Conservation (phyloP, 1,284 basidiomycete genomes). For the Sparassis latifolia region DNA sequence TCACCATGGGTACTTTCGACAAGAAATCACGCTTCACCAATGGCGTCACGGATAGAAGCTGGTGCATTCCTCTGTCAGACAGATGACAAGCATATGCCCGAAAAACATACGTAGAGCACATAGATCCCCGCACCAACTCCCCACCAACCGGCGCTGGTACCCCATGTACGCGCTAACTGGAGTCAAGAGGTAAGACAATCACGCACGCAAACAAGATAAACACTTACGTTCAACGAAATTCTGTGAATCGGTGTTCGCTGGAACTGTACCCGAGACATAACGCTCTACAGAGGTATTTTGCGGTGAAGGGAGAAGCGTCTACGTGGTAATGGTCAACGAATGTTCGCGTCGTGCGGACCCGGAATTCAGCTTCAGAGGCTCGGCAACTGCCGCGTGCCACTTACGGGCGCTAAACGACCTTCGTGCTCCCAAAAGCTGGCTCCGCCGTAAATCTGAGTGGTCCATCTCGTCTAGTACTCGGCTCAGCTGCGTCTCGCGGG, state of each 20-base stretch:
- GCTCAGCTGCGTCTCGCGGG: too few species aligned
- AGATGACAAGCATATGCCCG: neutral
- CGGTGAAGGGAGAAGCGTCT: too few species aligned
- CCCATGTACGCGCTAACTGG: conserved; percentile 44
- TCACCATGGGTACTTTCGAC: conserved; percentile 36
- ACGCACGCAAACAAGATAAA: conserved; percentile 1
- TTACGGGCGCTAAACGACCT: too few species aligned
- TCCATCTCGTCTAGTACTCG: too few species aligned
- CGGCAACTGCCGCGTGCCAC: too few species aligned
- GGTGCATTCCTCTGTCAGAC: conserved; percentile 3
- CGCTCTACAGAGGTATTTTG: conserved; percentile 1
- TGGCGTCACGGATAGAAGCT: conserved; percentile 39
- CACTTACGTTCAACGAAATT: conserved; percentile 15
- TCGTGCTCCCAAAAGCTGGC: too few species aligned
- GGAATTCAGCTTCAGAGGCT: too few species aligned
- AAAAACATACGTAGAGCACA: conserved; percentile 52
- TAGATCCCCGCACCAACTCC: conserved; percentile 59
- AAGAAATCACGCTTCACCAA: conserved; percentile 36
- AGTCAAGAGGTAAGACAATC: conserved; percentile 1
- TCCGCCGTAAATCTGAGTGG: too few species aligned
- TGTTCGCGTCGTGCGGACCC: conserved; percentile 3
- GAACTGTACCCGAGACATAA: conserved; percentile 23
- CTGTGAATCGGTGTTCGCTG: conserved; percentile 13
- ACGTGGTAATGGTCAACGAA: neutral
- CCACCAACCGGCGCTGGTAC: conserved; percentile 57